Percentiles rank a stretch among this genome's conserved stretches.
Conservation (phyloP, 139 green algal species). For the Ulvella scutata region DNA sequence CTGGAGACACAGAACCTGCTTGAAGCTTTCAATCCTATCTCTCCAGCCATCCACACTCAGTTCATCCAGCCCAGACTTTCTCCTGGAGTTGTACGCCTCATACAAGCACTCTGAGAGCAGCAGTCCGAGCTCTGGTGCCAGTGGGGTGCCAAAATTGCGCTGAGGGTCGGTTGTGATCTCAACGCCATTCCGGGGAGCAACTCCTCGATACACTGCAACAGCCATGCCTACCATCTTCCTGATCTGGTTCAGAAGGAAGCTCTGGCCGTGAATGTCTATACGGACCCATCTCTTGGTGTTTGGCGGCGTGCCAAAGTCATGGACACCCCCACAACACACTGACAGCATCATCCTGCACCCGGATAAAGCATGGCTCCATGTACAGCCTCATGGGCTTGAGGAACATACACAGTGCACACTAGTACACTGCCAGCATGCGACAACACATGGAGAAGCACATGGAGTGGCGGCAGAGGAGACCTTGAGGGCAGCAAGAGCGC, state of each 20-base stretch:
- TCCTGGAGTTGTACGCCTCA: not conserved
- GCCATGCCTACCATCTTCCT: conserved; percentile 76
- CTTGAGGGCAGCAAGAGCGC: too few species aligned
- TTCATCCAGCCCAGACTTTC: not conserved
- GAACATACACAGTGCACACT: too few species aligned
- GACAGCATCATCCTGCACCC: too few species aligned
- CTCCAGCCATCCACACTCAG: not conserved
- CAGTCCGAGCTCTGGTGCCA: conserved; percentile 75
- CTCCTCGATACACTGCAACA: conserved; percentile 45
- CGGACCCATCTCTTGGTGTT: too few species aligned
- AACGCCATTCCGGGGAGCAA: conserved; percentile 20
- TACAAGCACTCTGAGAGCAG: conserved; percentile 36
- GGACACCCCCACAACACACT: too few species aligned
- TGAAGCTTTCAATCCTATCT: not conserved
- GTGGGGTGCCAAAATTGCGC: conserved; percentile 31
- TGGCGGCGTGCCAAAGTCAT: too few species aligned
- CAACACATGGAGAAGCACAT: too few species aligned
- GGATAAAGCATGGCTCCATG: too few species aligned
- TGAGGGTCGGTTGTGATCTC: conserved; percentile 26
- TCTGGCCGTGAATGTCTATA: conserved; percentile 67
- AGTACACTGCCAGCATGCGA: too few species aligned
- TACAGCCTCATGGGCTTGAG: too few species aligned
- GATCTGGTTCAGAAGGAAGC: conserved; percentile 92
- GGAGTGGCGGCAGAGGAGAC: too few species aligned
- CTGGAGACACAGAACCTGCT: not conserved